A percentile compares a stretch with the other conserved stretches of the same genome.
Conservation (phyloP, 176 grass and related monocot genomes). For the Rhynchospora pubera region DNA sequence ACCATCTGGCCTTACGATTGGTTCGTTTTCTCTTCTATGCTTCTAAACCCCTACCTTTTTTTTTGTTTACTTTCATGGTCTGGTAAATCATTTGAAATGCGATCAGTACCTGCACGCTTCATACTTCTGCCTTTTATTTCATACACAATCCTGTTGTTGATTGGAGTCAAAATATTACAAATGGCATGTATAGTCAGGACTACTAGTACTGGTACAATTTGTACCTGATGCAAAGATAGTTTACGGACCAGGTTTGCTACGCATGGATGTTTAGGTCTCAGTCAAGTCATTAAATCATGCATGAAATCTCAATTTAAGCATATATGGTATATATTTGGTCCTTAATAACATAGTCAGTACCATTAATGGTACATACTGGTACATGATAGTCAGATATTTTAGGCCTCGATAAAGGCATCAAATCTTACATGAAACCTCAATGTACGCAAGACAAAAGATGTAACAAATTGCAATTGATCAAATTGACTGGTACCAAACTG, state of each 20-base stretch:
- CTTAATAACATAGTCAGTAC: too few species aligned
- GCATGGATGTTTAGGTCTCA: background rate
- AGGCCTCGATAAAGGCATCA: too few species aligned
- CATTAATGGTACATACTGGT: too few species aligned
- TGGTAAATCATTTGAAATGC: background rate
- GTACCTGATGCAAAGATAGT: background rate
- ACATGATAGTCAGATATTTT: too few species aligned
- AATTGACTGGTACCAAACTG: background rate
- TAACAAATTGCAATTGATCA: background rate
- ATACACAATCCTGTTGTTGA: background rate
- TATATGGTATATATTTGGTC: too few species aligned
- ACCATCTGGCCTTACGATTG: conserved; percentile 40
- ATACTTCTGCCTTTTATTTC: background rate
- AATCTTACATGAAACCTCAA: too few species aligned
- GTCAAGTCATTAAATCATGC: background rate
- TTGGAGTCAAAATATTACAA: background rate
- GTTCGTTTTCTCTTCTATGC: conserved; percentile 13
- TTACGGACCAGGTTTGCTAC: background rate
- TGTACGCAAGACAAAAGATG: background rate
- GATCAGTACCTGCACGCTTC: background rate
- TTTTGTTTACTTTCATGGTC: background rate
- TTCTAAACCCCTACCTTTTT: background rate
- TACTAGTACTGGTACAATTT: background rate
- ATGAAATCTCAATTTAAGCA: background rate
- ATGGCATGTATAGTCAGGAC: background rate